These are phyloP conservation scores for Diaporthe citri DNA, from an alignment of 2,329 filamentous ascomycete genomes.

Conservation along the genomic window DNA sequence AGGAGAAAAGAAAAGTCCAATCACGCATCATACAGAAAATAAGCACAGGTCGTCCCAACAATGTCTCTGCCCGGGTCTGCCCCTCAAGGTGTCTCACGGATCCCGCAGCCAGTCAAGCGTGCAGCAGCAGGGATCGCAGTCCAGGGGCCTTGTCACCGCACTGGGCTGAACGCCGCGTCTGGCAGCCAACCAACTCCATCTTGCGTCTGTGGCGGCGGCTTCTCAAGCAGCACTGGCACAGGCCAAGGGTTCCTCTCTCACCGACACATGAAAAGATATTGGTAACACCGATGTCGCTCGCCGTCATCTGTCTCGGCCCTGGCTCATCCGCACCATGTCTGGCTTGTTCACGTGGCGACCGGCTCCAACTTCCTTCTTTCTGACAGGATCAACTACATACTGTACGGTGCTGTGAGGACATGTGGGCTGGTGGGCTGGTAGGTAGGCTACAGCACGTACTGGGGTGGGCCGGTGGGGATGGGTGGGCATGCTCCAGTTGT, in stretches of 20 bases:
- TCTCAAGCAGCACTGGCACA: conserved; percentile 33
- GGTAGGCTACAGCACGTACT: not conserved
- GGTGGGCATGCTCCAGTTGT: conserved; percentile 19
- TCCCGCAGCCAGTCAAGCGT: conserved; percentile 9
- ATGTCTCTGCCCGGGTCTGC: not conserved
- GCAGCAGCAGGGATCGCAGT: conserved; percentile 34
- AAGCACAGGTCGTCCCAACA: not conserved
- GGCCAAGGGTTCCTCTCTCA: conserved; percentile 30
- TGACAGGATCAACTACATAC: not conserved
- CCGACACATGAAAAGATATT: conserved; percentile 38
- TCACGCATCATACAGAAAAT: not conserved
- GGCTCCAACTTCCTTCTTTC: conserved; percentile 18
- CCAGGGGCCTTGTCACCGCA: conserved; percentile 30
- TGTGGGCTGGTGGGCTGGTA: not conserved
- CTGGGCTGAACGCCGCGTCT: conserved; percentile 36
- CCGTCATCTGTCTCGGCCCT: conserved; percentile 28
- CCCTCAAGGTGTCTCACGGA: not conserved
- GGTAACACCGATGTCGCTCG: conserved; percentile 33
- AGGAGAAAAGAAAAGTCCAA: not conserved
- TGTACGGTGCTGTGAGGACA: not conserved
- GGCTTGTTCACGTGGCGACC: conserved; percentile 30
- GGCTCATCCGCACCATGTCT: conserved; percentile 4
- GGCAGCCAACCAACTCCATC: conserved; percentile 26
- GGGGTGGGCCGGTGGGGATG: not conserved
- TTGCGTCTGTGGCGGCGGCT: conserved; percentile 30